Evolutionary conservation across 2,329 filamentous ascomycete genomes (phyloP).

Genomic region (Tolypocladium guangdongense): DNA sequence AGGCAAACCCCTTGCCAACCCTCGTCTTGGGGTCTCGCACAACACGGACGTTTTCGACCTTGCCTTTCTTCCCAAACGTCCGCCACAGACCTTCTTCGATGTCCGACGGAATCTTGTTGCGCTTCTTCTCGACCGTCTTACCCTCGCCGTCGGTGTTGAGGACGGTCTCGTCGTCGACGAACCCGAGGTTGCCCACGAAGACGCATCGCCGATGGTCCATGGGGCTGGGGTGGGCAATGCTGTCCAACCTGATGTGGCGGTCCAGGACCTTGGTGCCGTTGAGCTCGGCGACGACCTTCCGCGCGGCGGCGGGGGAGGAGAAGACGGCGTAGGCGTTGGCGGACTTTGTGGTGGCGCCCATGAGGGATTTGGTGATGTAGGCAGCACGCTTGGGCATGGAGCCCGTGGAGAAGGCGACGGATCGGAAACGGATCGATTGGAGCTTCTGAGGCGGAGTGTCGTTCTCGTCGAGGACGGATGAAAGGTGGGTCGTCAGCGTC

Average conservation of each 20-base stretch:
- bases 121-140: conserved; percentile 60
- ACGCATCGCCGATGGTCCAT: conserved; percentile 83
- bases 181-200: conserved; percentile 92
- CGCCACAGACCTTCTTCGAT: conserved; percentile 89
- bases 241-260: conserved; percentile 83
- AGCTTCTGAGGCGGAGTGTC: conserved; percentile 55
- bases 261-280: conserved; percentile 80
- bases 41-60: conserved; percentile 86
- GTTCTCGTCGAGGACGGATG: conserved; percentile 55
- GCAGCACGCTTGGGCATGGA: conserved; percentile 87
- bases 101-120: conserved; percentile 66
- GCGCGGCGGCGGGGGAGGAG: conserved; percentile 61
- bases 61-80: conserved; percentile 63
- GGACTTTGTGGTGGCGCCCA: conserved; percentile 83
- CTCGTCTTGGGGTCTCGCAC: conserved; percentile 81
- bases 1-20: conserved; percentile 93
- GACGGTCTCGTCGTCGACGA: conserved; percentile 82
- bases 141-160: conserved; percentile 54
- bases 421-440: conserved; percentile 89
- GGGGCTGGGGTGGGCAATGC: conserved; percentile 73
- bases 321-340: conserved; percentile 94
- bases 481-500: conserved; percentile 62
- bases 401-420: conserved; percentile 69
- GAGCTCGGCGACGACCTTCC: conserved; percentile 62
- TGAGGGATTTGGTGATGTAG: conserved; percentile 80